phyloP scores from a whole-genome alignment of 2,329 filamentous ascomycete species.

The Penicillium hesseltinei region DNA sequence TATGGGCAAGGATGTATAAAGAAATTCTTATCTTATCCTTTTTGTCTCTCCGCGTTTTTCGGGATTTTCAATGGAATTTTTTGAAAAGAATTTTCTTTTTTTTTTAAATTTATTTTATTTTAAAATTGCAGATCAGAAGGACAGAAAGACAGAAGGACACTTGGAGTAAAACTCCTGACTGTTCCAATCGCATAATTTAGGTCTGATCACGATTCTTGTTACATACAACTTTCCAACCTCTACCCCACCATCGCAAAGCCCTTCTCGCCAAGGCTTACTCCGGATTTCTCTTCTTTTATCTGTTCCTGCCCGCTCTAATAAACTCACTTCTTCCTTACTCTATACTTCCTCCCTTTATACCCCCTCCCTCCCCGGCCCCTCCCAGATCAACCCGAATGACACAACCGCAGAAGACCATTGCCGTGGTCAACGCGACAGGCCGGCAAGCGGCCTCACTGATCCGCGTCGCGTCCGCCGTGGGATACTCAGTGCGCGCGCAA shows the following conservation, averaged over 20 bases:
- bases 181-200: conserved; percentile 25
- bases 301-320: conserved; percentile 12
- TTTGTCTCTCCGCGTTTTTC: conserved; percentile 10
- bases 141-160: too few relatives aligned
- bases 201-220: conserved; percentile 25
- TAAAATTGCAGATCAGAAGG: conserved; percentile 9
- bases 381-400: conserved; percentile 35
- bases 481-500: conserved; percentile 90
- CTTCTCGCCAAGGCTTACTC: conserved; percentile 28
- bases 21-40: conserved; percentile 15
- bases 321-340: conserved; percentile 2
- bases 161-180: conserved; percentile 9
- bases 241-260: conserved; percentile 25
- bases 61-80: not conserved
- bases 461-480: conserved; percentile 87
- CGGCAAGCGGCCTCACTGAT: conserved; percentile 95
- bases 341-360: conserved; percentile 2
- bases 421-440: conserved; percentile 92
- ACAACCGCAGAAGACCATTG: conserved; percentile 71
- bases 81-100: not conserved
- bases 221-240: conserved; percentile 26
- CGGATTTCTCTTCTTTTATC: conserved; percentile 22
- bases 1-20: not conserved
- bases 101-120: not conserved
- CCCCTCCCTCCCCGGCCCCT: conserved; percentile 2